These are phyloP conservation scores for Lepidopterella palustris DNA, from an alignment of 495 filamentous ascomycete genomes.

Conservation along the genomic window DNA sequence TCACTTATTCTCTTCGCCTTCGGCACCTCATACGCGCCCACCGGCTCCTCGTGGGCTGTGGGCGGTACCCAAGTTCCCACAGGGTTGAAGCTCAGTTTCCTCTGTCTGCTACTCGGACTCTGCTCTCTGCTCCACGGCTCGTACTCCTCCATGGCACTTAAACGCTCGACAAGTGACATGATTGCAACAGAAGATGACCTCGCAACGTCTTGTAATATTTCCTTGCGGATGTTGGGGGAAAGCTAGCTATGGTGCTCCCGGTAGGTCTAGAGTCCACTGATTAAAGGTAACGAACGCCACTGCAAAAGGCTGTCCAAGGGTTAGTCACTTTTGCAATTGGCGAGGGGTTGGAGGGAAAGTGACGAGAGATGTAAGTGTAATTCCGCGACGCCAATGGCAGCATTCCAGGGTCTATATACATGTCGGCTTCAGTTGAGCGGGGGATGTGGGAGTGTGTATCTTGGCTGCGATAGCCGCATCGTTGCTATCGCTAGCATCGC, in stretches of 20 bases:
- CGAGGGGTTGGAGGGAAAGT: background rate
- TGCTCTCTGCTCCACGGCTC: constrained; percentile 28
- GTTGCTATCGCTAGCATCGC: background rate
- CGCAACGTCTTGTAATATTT: background rate
- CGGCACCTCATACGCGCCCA: constrained; percentile 45
- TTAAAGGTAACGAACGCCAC: background rate
- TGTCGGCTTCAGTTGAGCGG: background rate
- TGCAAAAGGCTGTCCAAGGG: background rate
- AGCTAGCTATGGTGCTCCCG: background rate
- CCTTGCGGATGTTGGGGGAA: background rate
- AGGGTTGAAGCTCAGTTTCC: constrained; percentile 42
- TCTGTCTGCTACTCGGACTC: constrained; percentile 21
- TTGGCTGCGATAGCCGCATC: background rate
- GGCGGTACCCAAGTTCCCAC: constrained; percentile 34
- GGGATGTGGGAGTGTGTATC: background rate
- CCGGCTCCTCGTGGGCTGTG: constrained; percentile 30
- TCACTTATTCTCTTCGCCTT: constrained; percentile 46
- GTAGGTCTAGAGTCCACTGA: background rate
- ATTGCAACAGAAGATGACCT: constrained; percentile 3
- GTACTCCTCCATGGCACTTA: constrained; percentile 31
- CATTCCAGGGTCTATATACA: background rate
- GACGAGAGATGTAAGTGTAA: background rate
- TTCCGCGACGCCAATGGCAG: background rate
- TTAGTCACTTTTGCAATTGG: background rate
- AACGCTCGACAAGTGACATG: constrained; percentile 28